Conservation (phyloP, 1,139 yeast species). For the Pichia kudriavzevii region DNA sequence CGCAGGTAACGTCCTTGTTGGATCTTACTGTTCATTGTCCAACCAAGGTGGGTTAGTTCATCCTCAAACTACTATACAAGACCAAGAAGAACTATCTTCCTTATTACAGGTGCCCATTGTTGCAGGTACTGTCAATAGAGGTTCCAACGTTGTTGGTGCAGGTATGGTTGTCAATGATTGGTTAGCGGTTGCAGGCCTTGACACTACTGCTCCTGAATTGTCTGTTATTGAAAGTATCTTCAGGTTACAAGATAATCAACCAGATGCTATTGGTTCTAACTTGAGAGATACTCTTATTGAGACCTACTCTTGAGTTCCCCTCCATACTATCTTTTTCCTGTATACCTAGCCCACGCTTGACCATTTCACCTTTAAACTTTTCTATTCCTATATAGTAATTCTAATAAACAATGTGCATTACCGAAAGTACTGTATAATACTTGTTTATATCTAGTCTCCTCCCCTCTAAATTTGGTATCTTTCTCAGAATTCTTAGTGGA, state of each 20-base stretch:
- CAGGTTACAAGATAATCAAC: slow-evolving; percentile 83
- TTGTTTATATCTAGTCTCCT: no score
- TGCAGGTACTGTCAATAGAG: slow-evolving; percentile 98
- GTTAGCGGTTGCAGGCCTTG: slow-evolving; percentile 94
- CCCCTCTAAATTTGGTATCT: no score
- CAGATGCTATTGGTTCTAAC: slow-evolving; percentile 74
- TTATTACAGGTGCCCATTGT: slow-evolving; percentile 94
- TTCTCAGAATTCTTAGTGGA: no score
- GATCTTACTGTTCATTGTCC: slow-evolving; percentile 88
- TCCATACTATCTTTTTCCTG: slow-evolving; percentile 1
- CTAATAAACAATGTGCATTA: no score
- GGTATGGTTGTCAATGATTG: slow-evolving; percentile 99
- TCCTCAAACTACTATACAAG: slow-evolving; percentile 95
- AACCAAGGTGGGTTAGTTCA: slow-evolving; percentile 98
- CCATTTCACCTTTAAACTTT: no score
- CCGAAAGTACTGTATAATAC: no score
- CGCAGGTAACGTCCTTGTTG: slow-evolving; percentile 96
- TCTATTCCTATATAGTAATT: no score
- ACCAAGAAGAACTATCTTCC: slow-evolving; percentile 95
- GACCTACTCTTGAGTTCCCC: slow-evolving; percentile 45
- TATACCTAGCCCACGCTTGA: no score
- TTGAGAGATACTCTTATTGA: slow-evolving; percentile 88
- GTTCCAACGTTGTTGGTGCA: slow-evolving; percentile 95
- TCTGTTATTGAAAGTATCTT: slow-evolving; percentile 95
- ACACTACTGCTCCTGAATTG: slow-evolving; percentile 97